phyloP scores from a whole-genome alignment of 208 protist species.

The Acanthamoeba royreba region DNA sequence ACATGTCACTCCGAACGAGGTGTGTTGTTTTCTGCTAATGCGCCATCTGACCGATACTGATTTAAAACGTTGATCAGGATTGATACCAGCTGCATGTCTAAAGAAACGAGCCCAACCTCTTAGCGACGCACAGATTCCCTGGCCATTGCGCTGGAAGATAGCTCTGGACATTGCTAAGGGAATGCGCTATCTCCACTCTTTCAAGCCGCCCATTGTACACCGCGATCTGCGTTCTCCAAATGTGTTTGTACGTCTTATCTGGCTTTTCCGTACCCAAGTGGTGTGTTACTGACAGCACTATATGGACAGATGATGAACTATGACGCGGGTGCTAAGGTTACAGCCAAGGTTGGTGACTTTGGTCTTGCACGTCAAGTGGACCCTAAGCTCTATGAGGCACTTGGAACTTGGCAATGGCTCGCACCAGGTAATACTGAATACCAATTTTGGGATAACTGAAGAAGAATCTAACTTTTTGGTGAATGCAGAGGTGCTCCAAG shows the following conservation, averaged over 20 bases:
- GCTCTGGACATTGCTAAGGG: constrained; percentile 60
- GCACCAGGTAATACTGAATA: constrained; percentile 61
- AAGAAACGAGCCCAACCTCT: background rate
- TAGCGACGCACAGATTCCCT: background rate
- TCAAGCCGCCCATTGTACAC: constrained; percentile 58
- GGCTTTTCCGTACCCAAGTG: too few species aligned
- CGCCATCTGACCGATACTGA: background rate
- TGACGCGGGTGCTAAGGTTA: background rate
- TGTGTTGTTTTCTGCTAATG: background rate
- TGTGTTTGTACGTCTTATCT: constrained; percentile 53
- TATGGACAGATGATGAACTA: background rate
- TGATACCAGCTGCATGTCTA: background rate
- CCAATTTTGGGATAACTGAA: too few species aligned
- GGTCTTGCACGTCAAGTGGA: constrained; percentile 43
- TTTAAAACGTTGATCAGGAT: too few species aligned
- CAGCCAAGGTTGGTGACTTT: constrained; percentile 64
- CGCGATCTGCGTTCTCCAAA: constrained; percentile 60
- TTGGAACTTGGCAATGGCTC: constrained; percentile 55
- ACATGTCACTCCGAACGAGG: background rate
- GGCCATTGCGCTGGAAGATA: constrained; percentile 20
- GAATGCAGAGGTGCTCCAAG: constrained; percentile 10
- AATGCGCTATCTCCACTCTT: constrained; percentile 42
- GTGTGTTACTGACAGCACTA: too few species aligned
- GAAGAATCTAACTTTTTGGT: background rate
- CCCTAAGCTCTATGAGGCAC: constrained; percentile 16